Evolutionary conservation across 345 rosid genomes (phyloP), one percentile per base, ranked within the genome.

Genomic region (Cardamine resedifolia): DNA sequence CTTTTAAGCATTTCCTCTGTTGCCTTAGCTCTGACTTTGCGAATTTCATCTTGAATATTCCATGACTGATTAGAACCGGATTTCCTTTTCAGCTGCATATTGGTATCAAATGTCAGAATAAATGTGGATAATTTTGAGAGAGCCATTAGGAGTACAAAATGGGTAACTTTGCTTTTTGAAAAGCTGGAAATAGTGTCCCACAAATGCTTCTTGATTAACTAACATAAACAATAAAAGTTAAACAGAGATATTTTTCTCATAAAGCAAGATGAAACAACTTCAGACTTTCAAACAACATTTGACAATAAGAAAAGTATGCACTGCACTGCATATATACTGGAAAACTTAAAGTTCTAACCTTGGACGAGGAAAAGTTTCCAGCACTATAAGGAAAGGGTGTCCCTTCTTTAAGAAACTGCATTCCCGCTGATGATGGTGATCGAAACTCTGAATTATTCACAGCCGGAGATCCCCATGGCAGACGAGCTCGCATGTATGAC

Each of bases 21-120:
- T 78, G 99, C 97, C 71, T 77, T 88, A 44, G 90, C 89, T 81
- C 93, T 88, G 78, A 91, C 91, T 87, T 84, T 87, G 28, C 96
- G 87, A 66, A 94, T 71, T 80, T 91, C 97, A 74, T 94, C 99
- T 12, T 74, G 81, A 78, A 94, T 87, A 81, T 84, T 91, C 97
- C 97, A 89, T 28, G 90, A 82, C 52, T 83, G 84, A 28, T 78
- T 76, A 65, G 85, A 79, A 38, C 83, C 76, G 43, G 83, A 76
- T 68, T 80, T 82, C 79, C 77, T 82, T 73, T 77, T 83, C 62
- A 81, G 74, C 97, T 94, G 83, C 77, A 83, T 59, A 74, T 18
- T 61, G 64, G 70, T 78, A 72, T 58, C 70, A 77, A 23, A 71
- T 23, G 74, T 66, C 63, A 67, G 50, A 33, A 64, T 34, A 15